These are phyloP conservation scores for Candolleomyces efflorescens DNA, from an alignment of 768 basidiomycete species.

Conservation along the genomic window DNA sequence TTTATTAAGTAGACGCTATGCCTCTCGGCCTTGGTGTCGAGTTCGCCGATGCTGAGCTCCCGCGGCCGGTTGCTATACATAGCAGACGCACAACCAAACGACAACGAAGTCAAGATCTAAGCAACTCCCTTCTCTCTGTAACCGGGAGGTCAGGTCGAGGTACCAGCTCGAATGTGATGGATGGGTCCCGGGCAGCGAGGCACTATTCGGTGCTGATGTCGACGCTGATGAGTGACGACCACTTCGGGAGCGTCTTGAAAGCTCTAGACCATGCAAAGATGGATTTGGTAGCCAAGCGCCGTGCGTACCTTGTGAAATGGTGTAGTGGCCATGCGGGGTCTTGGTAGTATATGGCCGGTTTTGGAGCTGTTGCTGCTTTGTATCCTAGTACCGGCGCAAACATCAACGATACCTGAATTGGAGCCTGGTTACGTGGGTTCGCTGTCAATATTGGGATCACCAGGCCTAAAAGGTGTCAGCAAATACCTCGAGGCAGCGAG, in stretches of 20 bases:
- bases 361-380: neutral
- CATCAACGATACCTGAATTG: neutral
- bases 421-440: neutral
- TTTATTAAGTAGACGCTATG: no score
- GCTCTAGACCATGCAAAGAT: neutral
- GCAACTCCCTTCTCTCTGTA: neutral
- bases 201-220: neutral
- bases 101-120: neutral
- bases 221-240: neutral
- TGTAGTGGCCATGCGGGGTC: neutral
- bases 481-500: neutral
- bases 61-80: neutral
- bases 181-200: neutral
- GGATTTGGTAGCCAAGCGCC: neutral
- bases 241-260: neutral
- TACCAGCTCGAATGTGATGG: neutral
- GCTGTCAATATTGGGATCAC: neutral
- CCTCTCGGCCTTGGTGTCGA: no score
- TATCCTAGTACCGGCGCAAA: neutral
- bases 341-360: neutral
- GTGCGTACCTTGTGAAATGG: neutral
- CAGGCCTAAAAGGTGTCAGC: neutral
- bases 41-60: no score
- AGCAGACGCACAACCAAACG: neutral
- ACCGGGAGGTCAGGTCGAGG: neutral